These are phyloP conservation scores for Amanita phalloides DNA, from an alignment of 768 basidiomycete genomes.

Conservation along the genomic window DNA sequence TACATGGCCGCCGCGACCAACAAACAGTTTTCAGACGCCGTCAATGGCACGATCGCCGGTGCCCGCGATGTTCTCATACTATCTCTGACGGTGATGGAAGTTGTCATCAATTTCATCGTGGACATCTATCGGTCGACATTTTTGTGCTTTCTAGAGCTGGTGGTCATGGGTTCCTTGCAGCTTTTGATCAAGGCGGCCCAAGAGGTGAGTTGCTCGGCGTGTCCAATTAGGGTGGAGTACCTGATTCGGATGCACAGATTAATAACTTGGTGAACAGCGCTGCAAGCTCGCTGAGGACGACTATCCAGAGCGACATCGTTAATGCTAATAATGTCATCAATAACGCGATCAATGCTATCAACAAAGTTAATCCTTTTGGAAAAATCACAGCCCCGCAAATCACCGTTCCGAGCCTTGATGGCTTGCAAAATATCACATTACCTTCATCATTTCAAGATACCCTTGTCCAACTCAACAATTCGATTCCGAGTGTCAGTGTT, in stretches of 20 bases:
- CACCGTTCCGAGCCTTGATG: slow-evolving; percentile 60
- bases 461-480: slow-evolving; percentile 66
- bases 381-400: slow-evolving; percentile 65
- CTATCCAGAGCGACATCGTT: slow-evolving; percentile 62
- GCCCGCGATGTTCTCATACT: slow-evolving; percentile 66
- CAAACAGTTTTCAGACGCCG: slow-evolving; percentile 62
- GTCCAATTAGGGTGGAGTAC: background rate
- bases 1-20: slow-evolving; percentile 82
- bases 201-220: slow-evolving; percentile 41
- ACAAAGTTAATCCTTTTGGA: slow-evolving; percentile 66
- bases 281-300: slow-evolving; percentile 48
- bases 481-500: slow-evolving; percentile 69
- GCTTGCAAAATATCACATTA: slow-evolving; percentile 69
- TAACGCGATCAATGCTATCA: slow-evolving; percentile 53
- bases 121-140: slow-evolving; percentile 89
- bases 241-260: slow-evolving; percentile 34
- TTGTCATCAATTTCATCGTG: slow-evolving; percentile 83
- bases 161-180: slow-evolving; percentile 70
- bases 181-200: slow-evolving; percentile 76
- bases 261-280: slow-evolving; percentile 55
- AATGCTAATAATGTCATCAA: slow-evolving; percentile 61
- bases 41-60: slow-evolving; percentile 70
- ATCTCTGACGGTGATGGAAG: slow-evolving; percentile 76
- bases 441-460: slow-evolving; percentile 67
- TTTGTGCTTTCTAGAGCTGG: slow-evolving; percentile 87